phyloP scores from a whole-genome alignment of 805 yeast genomes.

The Lipomyces kockii region DNA sequence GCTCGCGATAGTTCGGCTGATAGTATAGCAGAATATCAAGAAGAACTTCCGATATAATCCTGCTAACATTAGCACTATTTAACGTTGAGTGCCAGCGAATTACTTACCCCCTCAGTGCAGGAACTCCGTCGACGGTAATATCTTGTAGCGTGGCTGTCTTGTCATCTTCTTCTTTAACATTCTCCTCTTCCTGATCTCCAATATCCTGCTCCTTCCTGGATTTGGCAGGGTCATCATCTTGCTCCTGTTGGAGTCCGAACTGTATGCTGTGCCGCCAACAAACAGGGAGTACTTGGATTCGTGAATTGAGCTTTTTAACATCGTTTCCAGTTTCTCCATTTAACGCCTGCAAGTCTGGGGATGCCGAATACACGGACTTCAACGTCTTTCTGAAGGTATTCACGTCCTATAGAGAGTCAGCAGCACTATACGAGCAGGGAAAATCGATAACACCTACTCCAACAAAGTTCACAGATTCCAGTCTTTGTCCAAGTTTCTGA shows the following conservation, averaged over 20 bases:
- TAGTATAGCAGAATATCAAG: slow-evolving; percentile 77
- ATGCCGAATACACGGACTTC: slow-evolving; percentile 33
- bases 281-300: slow-evolving; percentile 84
- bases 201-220: slow-evolving; percentile 29
- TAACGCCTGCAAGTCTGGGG: slow-evolving; percentile 35
- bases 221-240: slow-evolving; percentile 9
- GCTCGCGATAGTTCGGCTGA: slow-evolving; percentile 67
- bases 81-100: background rate
- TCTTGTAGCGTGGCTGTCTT: slow-evolving; percentile 61
- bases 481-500: slow-evolving; percentile 76
- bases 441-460: slow-evolving; percentile 52
- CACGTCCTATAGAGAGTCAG: slow-evolving; percentile 23
- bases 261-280: slow-evolving; percentile 77
- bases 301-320: slow-evolving; percentile 43
- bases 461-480: slow-evolving; percentile 82
- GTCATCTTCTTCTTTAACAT: slow-evolving; percentile 44
- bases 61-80: slow-evolving; percentile 47
- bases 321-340: slow-evolving; percentile 27
- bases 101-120: slow-evolving; percentile 52
- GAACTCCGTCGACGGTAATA: slow-evolving; percentile 73
- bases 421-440: background rate
- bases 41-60: slow-evolving; percentile 82
- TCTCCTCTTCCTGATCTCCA: slow-evolving; percentile 46
- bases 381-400: slow-evolving; percentile 38
- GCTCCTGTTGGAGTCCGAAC: slow-evolving; percentile 37